These are phyloP conservation scores for Phlebiopsis flavidoalba DNA, from an alignment of 768 basidiomycete species.

Conservation along the genomic window DNA sequence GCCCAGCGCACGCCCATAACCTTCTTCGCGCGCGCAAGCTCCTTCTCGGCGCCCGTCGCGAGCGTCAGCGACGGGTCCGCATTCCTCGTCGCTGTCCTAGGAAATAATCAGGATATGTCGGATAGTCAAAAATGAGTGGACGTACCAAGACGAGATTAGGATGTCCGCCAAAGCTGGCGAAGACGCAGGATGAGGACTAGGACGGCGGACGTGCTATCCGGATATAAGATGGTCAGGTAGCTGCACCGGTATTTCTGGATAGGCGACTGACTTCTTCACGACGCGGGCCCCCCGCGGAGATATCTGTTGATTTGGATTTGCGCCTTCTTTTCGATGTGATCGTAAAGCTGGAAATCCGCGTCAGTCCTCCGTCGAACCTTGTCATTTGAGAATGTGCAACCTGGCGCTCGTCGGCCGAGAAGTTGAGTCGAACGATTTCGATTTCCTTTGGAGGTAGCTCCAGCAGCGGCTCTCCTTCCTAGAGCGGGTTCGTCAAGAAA, in stretches of 20 bases:
- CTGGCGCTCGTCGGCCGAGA: slow-evolving; percentile 61
- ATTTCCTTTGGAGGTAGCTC: slow-evolving; percentile 57
- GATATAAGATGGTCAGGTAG: neutral
- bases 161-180: slow-evolving; percentile 68
- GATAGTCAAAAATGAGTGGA: neutral
- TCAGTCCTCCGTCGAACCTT: neutral
- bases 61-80: slow-evolving; percentile 49
- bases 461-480: slow-evolving; percentile 67
- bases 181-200: slow-evolving; percentile 73
- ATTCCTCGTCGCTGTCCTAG: slow-evolving; percentile 35
- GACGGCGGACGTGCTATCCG: neutral
- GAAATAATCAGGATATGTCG: neutral
- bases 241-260: neutral
- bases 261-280: slow-evolving; percentile 57
- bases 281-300: slow-evolving; percentile 59
- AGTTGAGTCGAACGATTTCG: slow-evolving; percentile 53
- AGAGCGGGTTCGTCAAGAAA: neutral
- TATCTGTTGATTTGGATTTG: slow-evolving; percentile 56
- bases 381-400: slow-evolving; percentile 26
- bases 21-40: slow-evolving; percentile 46
- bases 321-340: slow-evolving; percentile 49
- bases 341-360: slow-evolving; percentile 40
- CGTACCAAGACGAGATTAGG: slow-evolving; percentile 62
- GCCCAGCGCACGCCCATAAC: slow-evolving; percentile 43
- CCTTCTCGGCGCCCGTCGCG: slow-evolving; percentile 45